Evolutionary conservation across 2,329 filamentous ascomycete genomes (phyloP).

Genomic region (Pestalotiopsis fici): DNA sequence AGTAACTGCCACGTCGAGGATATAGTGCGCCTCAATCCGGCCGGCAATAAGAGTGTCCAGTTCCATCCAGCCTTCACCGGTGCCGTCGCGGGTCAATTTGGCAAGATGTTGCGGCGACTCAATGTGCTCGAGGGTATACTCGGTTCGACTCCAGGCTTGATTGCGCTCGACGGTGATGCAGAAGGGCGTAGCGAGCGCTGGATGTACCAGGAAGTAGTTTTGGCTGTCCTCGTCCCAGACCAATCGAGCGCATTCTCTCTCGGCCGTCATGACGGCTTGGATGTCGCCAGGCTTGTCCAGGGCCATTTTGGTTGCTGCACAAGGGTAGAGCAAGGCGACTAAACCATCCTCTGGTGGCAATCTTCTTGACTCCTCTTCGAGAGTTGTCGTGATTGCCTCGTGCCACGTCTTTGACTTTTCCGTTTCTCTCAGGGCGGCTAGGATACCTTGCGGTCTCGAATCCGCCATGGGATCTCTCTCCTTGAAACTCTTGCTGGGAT

Average conservation of each 20-base stretch:
- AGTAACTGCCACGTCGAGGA: constrained; percentile 63
- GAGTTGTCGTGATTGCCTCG: constrained; percentile 57
- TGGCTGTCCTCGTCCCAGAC: constrained; percentile 68
- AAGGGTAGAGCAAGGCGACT: constrained; percentile 69
- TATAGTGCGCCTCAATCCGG: constrained; percentile 61
- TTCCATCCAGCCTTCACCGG: constrained; percentile 61
- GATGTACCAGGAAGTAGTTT: constrained; percentile 64
- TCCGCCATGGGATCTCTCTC: constrained; percentile 36
- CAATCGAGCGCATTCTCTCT: constrained; percentile 69
- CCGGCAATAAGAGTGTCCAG: constrained; percentile 61
- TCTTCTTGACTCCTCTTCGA: constrained; percentile 55
- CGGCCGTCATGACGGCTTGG: constrained; percentile 61
- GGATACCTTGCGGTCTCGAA: constrained; percentile 24
- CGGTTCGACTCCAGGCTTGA: constrained; percentile 59
- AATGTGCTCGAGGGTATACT: constrained; percentile 67
- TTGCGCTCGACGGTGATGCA: constrained; percentile 60
- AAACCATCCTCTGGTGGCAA: constrained; percentile 62
- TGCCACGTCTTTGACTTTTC: constrained; percentile 52
- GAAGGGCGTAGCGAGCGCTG: constrained; percentile 64
- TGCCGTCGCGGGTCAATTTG: constrained; percentile 60
- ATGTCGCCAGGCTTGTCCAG: constrained; percentile 61
- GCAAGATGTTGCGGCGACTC: constrained; percentile 63
- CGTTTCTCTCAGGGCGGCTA: constrained; percentile 33
- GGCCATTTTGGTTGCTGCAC: constrained; percentile 63
- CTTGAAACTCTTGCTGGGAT: constrained; percentile 60